Conservation (phyloP, 208 protist species). For the Angomonas ambiguus region DNA sequence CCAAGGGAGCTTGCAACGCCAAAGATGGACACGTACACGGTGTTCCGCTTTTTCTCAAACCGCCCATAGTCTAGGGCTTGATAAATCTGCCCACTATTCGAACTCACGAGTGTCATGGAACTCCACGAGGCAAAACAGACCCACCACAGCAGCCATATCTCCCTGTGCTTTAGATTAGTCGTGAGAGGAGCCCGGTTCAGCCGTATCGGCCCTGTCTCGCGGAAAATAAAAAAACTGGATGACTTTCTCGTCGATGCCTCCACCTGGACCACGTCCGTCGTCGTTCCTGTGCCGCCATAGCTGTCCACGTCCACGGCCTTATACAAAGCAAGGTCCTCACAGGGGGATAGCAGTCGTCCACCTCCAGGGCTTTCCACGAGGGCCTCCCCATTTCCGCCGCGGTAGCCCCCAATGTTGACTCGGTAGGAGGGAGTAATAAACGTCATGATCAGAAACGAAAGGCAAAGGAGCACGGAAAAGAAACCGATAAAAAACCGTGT, state of each 20-base stretch:
- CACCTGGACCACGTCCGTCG: too few relatives aligned
- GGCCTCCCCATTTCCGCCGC: not conserved
- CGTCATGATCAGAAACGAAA: slow-evolving; percentile 62
- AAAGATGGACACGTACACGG: slow-evolving; percentile 74
- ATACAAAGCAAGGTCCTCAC: too few relatives aligned
- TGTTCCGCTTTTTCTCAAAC: slow-evolving; percentile 65
- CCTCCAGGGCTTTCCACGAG: not conserved
- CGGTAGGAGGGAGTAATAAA: slow-evolving; percentile 60
- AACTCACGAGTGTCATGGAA: slow-evolving; percentile 66
- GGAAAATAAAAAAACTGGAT: not conserved
- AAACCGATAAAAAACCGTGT: slow-evolving; percentile 39
- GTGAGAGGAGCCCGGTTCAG: slow-evolving; percentile 47
- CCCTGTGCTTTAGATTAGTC: slow-evolving; percentile 46
- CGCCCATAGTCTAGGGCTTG: slow-evolving; percentile 46
- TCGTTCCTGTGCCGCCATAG: too few relatives aligned
- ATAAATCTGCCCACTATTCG: slow-evolving; percentile 79
- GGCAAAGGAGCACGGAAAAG: slow-evolving; percentile 34
- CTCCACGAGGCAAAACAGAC: slow-evolving; percentile 74
- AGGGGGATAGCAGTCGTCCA: not conserved
- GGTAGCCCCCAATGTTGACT: slow-evolving; percentile 36
- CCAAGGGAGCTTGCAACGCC: slow-evolving; percentile 74
- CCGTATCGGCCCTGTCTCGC: not conserved
- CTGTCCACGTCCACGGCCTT: not conserved
- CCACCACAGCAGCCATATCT: slow-evolving; percentile 85
- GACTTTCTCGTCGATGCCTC: not conserved